phyloP scores from a whole-genome alignment of 2,329 filamentous ascomycete species.

The Botrytis porri region DNA sequence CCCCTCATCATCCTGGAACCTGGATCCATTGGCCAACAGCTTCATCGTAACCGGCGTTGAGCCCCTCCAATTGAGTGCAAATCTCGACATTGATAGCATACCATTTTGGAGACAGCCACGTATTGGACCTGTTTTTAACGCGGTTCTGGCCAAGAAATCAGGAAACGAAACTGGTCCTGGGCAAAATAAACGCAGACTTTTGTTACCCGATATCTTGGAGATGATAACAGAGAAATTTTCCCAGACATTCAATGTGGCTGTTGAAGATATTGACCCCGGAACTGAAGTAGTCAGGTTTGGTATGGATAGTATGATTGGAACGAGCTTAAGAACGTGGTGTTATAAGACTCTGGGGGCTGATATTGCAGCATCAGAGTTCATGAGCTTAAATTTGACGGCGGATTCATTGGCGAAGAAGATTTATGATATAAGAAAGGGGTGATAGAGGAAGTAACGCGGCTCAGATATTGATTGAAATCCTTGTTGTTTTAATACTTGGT shows the following conservation, averaged over 20 bases:
- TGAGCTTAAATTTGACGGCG: constrained; percentile 1
- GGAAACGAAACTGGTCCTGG: neutral
- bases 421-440: neutral
- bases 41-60: constrained; percentile 11
- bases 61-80: neutral
- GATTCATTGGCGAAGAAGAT: constrained; percentile 4
- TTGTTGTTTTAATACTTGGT: neutral
- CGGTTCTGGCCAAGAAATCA: constrained; percentile 2
- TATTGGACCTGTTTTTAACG: constrained; percentile 3
- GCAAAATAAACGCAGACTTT: neutral
- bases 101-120: constrained; percentile 2
- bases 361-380: constrained; percentile 29
- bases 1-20: neutral
- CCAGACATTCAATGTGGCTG: constrained; percentile 46
- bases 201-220: constrained; percentile 39
- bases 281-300: constrained; percentile 45
- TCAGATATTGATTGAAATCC: neutral
- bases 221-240: constrained; percentile 44
- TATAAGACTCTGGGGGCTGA: constrained; percentile 41
- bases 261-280: constrained; percentile 46
- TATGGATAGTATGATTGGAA: constrained; percentile 31
- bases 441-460: neutral
- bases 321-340: constrained; percentile 36
- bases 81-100: neutral
- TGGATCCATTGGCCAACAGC: constrained; percentile 3